Percentiles rank a stretch among this genome's conserved stretches.
Evolutionary conservation across 345 rosid species (phyloP).

Genomic region (Carallia pectinifolia): DNA sequence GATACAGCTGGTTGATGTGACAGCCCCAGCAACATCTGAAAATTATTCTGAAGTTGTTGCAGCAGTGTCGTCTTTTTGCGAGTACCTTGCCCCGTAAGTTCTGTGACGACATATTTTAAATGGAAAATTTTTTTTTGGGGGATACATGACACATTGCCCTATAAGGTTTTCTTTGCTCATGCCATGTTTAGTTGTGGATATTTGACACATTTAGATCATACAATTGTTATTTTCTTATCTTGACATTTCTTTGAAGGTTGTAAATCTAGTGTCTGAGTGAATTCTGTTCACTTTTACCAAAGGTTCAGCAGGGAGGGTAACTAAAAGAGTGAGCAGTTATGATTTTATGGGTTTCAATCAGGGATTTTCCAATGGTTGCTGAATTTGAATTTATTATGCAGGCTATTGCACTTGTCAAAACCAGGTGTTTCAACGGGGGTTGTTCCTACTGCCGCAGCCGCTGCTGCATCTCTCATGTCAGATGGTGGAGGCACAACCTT

Average conservation of each 20-base stretch:
- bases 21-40: slow-evolving; percentile 87
- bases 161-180: not conserved
- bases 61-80: slow-evolving; percentile 83
- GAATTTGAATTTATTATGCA: slow-evolving; percentile 25
- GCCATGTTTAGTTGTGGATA: not conserved
- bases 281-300: too few relatives aligned
- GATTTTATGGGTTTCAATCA: too few relatives aligned
- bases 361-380: too few relatives aligned
- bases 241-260: not conserved
- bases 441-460: slow-evolving; percentile 95
- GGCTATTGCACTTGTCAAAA: slow-evolving; percentile 91
- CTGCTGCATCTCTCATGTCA: slow-evolving; percentile 94
- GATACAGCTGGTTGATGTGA: slow-evolving; percentile 95
- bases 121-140: too few relatives aligned
- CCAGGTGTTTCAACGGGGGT: slow-evolving; percentile 80
- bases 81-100: slow-evolving; percentile 93
- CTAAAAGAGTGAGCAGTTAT: too few relatives aligned
- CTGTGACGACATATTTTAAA: not conserved
- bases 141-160: too few relatives aligned
- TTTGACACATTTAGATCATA: too few relatives aligned
- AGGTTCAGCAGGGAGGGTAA: too few relatives aligned
- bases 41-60: slow-evolving; percentile 77
- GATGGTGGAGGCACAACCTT: slow-evolving; percentile 84
- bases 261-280: not conserved
- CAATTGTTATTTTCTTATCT: too few relatives aligned